phyloP scores from a whole-genome alignment of 2,329 filamentous ascomycete species.

The Colletotrichum sp. region DNA sequence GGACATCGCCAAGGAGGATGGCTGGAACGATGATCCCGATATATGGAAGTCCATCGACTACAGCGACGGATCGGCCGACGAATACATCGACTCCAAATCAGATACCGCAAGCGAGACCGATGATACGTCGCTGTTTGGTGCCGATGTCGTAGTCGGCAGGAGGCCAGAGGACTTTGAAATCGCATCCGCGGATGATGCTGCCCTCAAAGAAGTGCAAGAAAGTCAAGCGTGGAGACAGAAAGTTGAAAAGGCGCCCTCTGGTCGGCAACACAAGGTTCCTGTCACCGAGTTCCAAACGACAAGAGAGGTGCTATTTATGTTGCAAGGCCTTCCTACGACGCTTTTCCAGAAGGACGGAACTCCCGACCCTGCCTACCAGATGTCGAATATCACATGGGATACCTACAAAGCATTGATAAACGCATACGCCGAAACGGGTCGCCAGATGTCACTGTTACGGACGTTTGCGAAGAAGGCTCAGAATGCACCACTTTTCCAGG shows the following conservation, averaged over 20 bases:
- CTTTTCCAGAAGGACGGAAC: conserved; percentile 61
- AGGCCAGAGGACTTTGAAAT: conserved; percentile 35
- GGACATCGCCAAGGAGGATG: conserved; percentile 78
- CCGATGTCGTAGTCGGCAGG: conserved; percentile 32
- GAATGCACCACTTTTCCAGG: conserved; percentile 67
- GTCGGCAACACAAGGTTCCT: conserved; percentile 14
- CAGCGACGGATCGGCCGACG: conserved; percentile 69
- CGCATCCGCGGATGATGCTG: conserved; percentile 33
- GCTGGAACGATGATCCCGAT: conserved; percentile 68
- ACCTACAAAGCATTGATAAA: conserved; percentile 53
- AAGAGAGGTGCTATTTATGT: conserved; percentile 74
- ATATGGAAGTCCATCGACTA: conserved; percentile 78
- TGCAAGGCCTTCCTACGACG: conserved; percentile 77
- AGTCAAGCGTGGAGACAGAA: conserved; percentile 52
- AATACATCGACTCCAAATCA: conserved; percentile 39
- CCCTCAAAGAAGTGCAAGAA: conserved; percentile 36
- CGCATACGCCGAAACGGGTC: conserved; percentile 52
- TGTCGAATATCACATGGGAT: conserved; percentile 53
- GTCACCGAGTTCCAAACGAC: conserved; percentile 19
- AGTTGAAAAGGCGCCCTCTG: not conserved
- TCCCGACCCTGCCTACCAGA: conserved; percentile 47
- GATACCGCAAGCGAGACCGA: conserved; percentile 36
- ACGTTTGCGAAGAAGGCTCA: conserved; percentile 48
- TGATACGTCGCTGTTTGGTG: conserved; percentile 38
- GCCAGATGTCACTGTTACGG: conserved; percentile 50